Conservation (phyloP, 2,329 filamentous ascomycete species). For the Neobulgaria alba region DNA sequence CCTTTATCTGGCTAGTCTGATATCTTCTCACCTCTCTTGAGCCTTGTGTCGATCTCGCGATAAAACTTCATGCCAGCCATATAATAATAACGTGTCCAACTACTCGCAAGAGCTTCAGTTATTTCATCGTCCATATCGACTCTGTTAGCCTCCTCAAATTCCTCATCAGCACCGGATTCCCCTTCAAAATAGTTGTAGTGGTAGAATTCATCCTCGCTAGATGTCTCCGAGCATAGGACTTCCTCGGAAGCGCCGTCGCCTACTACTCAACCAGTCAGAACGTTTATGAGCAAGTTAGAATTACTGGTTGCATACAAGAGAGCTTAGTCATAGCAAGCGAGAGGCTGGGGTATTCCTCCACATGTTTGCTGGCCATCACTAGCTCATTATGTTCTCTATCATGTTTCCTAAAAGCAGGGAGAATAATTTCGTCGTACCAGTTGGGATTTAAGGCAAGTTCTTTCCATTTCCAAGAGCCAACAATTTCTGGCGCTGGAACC, state of each 20-base stretch:
- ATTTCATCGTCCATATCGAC: background rate
- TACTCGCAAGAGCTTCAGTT: background rate
- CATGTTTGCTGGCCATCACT: too few relatives aligned
- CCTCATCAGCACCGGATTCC: background rate
- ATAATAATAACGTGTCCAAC: background rate
- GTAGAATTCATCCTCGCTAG: background rate
- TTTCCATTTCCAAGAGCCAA: constrained; percentile 10
- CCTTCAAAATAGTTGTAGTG: background rate
- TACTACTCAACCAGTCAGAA: background rate
- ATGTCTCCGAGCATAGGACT: background rate
- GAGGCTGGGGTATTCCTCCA: background rate
- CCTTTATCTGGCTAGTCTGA: too few relatives aligned
- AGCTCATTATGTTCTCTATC: background rate
- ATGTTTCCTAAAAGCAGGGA: constrained; percentile 10
- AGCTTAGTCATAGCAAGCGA: background rate
- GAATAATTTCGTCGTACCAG: constrained; percentile 13
- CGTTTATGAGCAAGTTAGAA: too few relatives aligned
- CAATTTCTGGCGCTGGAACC: constrained; percentile 11
- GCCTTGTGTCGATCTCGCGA: background rate
- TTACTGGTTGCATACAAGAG: background rate
- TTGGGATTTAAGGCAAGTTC: constrained; percentile 7
- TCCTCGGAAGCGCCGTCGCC: background rate
- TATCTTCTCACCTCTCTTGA: too few relatives aligned
- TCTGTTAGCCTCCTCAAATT: background rate
- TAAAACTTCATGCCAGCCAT: background rate